A percentile compares a stretch with the other conserved stretches of the same genome.
phyloP scores from a whole-genome alignment of 2,329 filamentous ascomycete species.

The Geosmithia putterillii region DNA sequence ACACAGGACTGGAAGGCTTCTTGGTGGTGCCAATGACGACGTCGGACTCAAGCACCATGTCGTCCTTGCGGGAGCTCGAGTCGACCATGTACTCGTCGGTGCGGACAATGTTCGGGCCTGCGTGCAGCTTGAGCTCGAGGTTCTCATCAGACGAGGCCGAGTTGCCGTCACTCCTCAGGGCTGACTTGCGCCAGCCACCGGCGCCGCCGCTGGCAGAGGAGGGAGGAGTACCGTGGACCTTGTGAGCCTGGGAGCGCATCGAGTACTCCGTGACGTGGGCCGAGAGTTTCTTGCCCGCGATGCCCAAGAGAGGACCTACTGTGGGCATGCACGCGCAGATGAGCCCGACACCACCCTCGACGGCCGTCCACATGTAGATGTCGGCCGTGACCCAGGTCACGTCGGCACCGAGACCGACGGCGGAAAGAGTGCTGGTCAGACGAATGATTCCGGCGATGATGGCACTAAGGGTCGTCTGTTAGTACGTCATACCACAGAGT shows the following conservation, averaged over 20 bases:
- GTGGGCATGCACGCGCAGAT: constrained; percentile 25
- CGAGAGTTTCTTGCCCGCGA: not conserved
- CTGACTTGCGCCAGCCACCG: not conserved
- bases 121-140: not conserved
- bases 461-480: not conserved
- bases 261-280: not conserved
- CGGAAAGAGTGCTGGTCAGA: constrained; percentile 17
- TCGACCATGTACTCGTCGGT: not conserved
- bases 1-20: not conserved
- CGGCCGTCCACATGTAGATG: constrained; percentile 21
- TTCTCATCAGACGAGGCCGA: not conserved
- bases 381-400: constrained; percentile 20
- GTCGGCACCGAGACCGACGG: constrained; percentile 14
- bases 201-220: not conserved
- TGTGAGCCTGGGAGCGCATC: not conserved
- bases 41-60: not conserved
- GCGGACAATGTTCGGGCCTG: not conserved
- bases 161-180: not conserved
- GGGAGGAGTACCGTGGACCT: not conserved
- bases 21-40: not conserved
- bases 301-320: constrained; percentile 14
- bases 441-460: constrained; percentile 14
- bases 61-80: not conserved
- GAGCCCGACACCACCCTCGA: constrained; percentile 24
- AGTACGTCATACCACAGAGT: no score